phyloP scores from a whole-genome alignment of 1,284 basidiomycete genomes.

The Ustilago tritici region DNA sequence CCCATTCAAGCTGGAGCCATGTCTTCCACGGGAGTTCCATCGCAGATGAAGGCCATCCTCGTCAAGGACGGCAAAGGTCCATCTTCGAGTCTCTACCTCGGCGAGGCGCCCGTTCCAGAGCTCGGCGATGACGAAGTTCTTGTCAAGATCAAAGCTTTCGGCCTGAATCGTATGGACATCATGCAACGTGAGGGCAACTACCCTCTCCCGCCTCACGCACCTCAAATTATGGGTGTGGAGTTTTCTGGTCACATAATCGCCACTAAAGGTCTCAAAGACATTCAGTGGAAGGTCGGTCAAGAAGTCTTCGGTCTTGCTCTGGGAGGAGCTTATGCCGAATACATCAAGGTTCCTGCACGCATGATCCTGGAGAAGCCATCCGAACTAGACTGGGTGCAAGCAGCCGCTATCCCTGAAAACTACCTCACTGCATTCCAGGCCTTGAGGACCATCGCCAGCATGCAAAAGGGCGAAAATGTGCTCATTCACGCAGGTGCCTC shows the following conservation, averaged over 20 bases:
- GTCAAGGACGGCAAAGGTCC: conserved; percentile 84
- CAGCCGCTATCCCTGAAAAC: conserved; percentile 65
- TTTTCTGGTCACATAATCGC: conserved; percentile 75
- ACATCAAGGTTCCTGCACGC: conserved; percentile 77
- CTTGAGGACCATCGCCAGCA: conserved; percentile 38
- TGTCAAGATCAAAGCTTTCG: conserved; percentile 72
- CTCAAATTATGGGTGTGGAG: conserved; percentile 87
- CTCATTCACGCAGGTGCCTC: conserved; percentile 82
- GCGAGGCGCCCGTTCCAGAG: conserved; percentile 75
- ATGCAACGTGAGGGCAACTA: conserved; percentile 67
- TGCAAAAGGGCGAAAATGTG: conserved; percentile 79
- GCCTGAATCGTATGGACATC: conserved; percentile 68
- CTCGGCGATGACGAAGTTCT: conserved; percentile 77
- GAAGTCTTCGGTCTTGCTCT: conserved; percentile 84
- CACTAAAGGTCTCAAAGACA: conserved; percentile 71
- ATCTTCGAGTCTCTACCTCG: conserved; percentile 82
- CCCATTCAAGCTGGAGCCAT: conserved; percentile 20
- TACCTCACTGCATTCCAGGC: conserved; percentile 68
- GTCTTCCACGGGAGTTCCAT: conserved; percentile 43
- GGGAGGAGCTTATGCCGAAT: conserved; percentile 89
- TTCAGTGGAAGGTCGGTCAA: conserved; percentile 76
- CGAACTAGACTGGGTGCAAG: conserved; percentile 83
- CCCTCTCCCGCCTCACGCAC: conserved; percentile 81
- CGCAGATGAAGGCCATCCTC: conserved; percentile 82
- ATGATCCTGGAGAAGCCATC: conserved; percentile 82